Base-by-base conservation (phyloP, 495 filamentous ascomycete genomes). In the Aspergillus coremiiformis region DNA sequence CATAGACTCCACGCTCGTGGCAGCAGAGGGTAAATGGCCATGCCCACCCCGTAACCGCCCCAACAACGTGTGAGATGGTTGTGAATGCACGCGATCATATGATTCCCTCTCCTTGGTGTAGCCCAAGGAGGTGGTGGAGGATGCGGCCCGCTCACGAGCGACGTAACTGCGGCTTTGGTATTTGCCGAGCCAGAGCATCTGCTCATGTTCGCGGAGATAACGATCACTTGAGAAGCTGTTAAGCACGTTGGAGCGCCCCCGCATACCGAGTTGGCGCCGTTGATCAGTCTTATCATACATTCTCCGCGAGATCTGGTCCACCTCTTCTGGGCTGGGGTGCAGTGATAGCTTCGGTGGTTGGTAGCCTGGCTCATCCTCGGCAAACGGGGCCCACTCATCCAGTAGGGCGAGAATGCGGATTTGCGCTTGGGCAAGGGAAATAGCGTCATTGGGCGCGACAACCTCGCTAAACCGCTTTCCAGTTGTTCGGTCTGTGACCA, bases 201-300 rank as follows among this genome's bases (percentile, higher is more conserved):
- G 82, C 61, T 85, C 82, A 58, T 85, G 82, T 60, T 85, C 82
- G 22, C 82, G 74, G n/a, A 85, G 73, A 54, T 85, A 86, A 0
- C 83, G 70, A 37, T 83, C 78, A 3, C 77, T 75, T 24, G 74
- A 76, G 64, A 86, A 85, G 14, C 72, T 77, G 47, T 78, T 78
- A 39, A 80, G 77, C 5, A 84, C 82, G 51, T 82, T 82, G 22
- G 72, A 64, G 15, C 82, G 68, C 0, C 76, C 78, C 55, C 75
- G 73, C 81, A 85, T 79, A 26, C 82, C 82, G 7, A 85, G 70
- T 30, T 73, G 72, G 43, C 77, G 73, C 22, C 82, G 72, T 37
- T 81, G 73, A n/a, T 78, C 70, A 5, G 62, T 76, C 68, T 84
- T 84, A 20, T 74, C 75, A 50, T 84, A 81, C 81, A 85, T 85